A percentile compares a stretch with the other conserved stretches of the same genome.
Evolutionary conservation across 257 asterid species (phyloP).

Genomic region (Solanum phureja): DNA sequence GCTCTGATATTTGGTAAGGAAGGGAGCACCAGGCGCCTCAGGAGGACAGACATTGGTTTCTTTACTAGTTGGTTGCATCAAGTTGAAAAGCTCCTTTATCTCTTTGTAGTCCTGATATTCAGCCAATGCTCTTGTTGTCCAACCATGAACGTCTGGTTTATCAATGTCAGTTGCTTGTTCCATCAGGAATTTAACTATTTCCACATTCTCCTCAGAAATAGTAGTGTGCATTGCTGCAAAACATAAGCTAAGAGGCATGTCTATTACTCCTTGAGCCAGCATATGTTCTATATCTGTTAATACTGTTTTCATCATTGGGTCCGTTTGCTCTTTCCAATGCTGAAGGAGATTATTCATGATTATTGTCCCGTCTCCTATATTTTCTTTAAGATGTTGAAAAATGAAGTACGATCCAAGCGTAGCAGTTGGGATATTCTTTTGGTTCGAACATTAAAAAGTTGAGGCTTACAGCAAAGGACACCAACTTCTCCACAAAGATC

Average conservation of each 20-base stretch:
- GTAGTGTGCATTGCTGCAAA: conserved; percentile 81
- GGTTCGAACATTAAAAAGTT: conserved; percentile 56
- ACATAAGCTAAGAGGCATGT: conserved; percentile 69
- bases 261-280: conserved; percentile 72
- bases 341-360: conserved; percentile 78
- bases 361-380: conserved; percentile 66
- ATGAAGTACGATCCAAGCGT: conserved; percentile 51
- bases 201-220: conserved; percentile 50
- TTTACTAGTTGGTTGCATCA: conserved; percentile 6
- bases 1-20: too few species aligned
- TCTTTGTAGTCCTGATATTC: conserved; percentile 52
- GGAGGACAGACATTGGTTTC: background rate
- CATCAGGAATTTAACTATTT: conserved; percentile 45
- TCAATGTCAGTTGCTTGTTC: conserved; percentile 53
- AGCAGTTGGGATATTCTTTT: conserved; percentile 70
- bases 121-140: conserved; percentile 66
- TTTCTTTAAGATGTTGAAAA: conserved; percentile 62
- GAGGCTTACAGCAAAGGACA: conserved; percentile 76
- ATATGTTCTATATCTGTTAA: conserved; percentile 50
- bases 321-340: conserved; percentile 48
- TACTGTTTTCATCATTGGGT: conserved; percentile 45
- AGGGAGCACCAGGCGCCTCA: conserved; percentile 14
- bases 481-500: conserved; percentile 69
- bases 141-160: conserved; percentile 39
- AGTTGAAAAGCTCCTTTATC: conserved; percentile 35